A percentile compares a stretch with the other conserved stretches of the same genome.
phyloP scores from a whole-genome alignment of 169 alveolate species.

The Plasmodium cynomolgi region DNA sequence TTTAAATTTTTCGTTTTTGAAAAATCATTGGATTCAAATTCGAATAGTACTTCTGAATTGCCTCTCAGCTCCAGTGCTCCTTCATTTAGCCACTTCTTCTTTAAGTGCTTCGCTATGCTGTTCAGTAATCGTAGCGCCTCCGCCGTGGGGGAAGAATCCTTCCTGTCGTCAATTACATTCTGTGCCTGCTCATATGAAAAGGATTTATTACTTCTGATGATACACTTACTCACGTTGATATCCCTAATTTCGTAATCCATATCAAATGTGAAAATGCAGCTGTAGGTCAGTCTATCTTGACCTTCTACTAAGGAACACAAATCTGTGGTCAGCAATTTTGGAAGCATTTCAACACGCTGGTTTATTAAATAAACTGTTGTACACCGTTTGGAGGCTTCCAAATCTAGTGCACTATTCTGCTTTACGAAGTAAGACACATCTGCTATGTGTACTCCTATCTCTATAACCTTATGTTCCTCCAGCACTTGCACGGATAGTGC shows the following conservation, averaged over 20 bases:
- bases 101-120: conserved; percentile 89
- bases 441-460: conserved; percentile 99
- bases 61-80: conserved; percentile 93
- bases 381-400: conserved; percentile 98
- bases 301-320: conserved; percentile 93
- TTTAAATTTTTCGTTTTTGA: conserved; percentile 81
- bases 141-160: conserved; percentile 77
- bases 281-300: conserved; percentile 94
- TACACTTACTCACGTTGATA: conserved; percentile 88
- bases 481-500: conserved; percentile 93
- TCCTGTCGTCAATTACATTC: conserved; percentile 88
- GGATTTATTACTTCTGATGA: conserved; percentile 93
- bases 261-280: conserved; percentile 95
- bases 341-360: conserved; percentile 99
- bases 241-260: conserved; percentile 86
- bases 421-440: conserved; percentile 99
- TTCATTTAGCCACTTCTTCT: conserved; percentile 93
- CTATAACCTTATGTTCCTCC: conserved; percentile 81
- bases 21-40: conserved; percentile 91
- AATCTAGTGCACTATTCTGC: conserved; percentile 96
- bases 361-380: conserved; percentile 98
- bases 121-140: conserved; percentile 81
- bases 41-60: conserved; percentile 66
- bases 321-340: conserved; percentile 95
- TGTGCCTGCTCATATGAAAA: conserved; percentile 93